Conservation (phyloP, 2,329 filamentous ascomycete genomes). For the Xylaria sp. region DNA sequence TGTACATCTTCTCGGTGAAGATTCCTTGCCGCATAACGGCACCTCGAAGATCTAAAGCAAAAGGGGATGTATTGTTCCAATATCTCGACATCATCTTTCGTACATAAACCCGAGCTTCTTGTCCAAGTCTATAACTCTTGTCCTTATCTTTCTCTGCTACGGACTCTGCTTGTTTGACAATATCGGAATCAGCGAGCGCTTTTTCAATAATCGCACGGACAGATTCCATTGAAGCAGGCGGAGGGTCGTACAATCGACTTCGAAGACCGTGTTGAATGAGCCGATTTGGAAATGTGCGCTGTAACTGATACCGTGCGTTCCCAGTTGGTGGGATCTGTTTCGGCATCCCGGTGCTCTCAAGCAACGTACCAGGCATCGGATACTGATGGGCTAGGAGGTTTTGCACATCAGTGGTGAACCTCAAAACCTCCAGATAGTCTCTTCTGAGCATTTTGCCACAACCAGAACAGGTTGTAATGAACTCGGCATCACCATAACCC, state of each 20-base stretch:
- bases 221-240: constrained; percentile 52
- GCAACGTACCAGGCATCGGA: constrained; percentile 72
- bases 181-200: constrained; percentile 45
- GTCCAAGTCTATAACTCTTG: constrained; percentile 32
- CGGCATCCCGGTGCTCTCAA: constrained; percentile 61
- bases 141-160: constrained; percentile 27
- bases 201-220: constrained; percentile 58
- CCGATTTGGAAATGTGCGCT: constrained; percentile 62
- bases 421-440: constrained; percentile 63
- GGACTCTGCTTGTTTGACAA: constrained; percentile 50
- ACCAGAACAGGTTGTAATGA: constrained; percentile 54
- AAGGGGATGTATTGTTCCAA: constrained; percentile 69
- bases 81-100: constrained; percentile 74
- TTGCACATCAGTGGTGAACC: constrained; percentile 64
- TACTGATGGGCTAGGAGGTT: constrained; percentile 50
- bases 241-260: constrained; percentile 45
- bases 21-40: constrained; percentile 70
- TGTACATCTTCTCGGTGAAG: constrained; percentile 75
- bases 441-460: constrained; percentile 61
- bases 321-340: constrained; percentile 33
- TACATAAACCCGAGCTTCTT: constrained; percentile 50
- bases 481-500: constrained; percentile 66
- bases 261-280: constrained; percentile 57
- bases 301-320: constrained; percentile 29
- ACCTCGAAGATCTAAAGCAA: constrained; percentile 68